Percentiles rank a stretch among this genome's conserved stretches.
These are phyloP conservation scores for Lasiosphaeria hispida DNA, from an alignment of 495 filamentous ascomycete genomes.

Conservation along the genomic window DNA sequence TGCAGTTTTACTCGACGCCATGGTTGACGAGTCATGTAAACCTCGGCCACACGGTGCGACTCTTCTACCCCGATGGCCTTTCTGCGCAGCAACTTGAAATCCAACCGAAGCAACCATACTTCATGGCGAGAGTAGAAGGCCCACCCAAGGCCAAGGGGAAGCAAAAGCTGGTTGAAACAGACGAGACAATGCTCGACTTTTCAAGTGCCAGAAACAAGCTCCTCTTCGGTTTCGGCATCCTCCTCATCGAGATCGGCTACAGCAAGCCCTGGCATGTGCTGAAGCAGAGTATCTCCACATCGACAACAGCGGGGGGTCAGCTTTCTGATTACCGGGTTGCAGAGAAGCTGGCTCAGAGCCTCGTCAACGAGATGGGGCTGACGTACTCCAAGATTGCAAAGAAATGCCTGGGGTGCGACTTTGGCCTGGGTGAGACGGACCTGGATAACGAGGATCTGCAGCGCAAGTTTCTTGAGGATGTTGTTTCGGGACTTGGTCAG, in stretches of 20 bases:
- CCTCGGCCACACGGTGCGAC: neutral
- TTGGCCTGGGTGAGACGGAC: neutral
- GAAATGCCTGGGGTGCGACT: neutral
- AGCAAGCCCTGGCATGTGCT: neutral
- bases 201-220: slow-evolving; percentile 6
- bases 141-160: neutral
- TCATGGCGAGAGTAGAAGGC: neutral
- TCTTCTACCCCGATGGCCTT: too few species aligned
- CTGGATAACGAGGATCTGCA: neutral
- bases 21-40: neutral
- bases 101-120: neutral
- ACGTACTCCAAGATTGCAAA: neutral
- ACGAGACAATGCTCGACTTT: too few species aligned
- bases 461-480: too few species aligned
- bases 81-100: too few species aligned
- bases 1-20: slow-evolving; percentile 12
- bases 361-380: neutral
- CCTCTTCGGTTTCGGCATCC: slow-evolving; percentile 5
- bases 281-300: neutral
- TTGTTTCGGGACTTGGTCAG: too few species aligned
- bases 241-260: slow-evolving; percentile 8
- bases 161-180: too few species aligned
- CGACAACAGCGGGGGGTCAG: neutral
- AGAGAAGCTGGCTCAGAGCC: neutral
- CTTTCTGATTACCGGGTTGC: neutral